A percentile compares a stretch with the other conserved stretches of the same genome.
These are phyloP conservation scores for button mushroom (Agaricus bisporus) DNA, from an alignment of 768 basidiomycete genomes.

Conservation along the genomic window DNA sequence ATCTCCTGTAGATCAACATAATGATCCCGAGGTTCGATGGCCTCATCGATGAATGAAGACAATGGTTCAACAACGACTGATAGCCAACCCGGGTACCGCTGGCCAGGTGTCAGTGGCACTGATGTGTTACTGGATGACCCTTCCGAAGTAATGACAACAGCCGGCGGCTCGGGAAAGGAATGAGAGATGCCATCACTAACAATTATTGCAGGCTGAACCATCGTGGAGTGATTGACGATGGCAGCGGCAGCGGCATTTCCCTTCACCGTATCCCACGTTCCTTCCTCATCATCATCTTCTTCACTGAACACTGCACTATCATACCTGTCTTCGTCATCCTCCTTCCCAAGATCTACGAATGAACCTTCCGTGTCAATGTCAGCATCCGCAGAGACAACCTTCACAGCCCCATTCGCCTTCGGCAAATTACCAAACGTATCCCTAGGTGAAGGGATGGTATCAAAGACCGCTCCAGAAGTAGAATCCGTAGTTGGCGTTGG, in stretches of 20 bases:
- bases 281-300: slow-evolving; percentile 16
- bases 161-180: slow-evolving; percentile 1
- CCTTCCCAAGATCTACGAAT: slow-evolving; percentile 7
- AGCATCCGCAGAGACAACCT: background rate
- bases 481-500: slow-evolving; percentile 31
- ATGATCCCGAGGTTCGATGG: slow-evolving; percentile 53
- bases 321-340: slow-evolving; percentile 16
- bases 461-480: slow-evolving; percentile 10
- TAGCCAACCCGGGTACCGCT: slow-evolving; percentile 58
- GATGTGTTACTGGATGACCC: slow-evolving; percentile 9
- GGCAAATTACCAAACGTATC: slow-evolving; percentile 33
- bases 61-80: slow-evolving; percentile 53
- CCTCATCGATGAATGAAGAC: slow-evolving; percentile 57
- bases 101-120: slow-evolving; percentile 37
- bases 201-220: slow-evolving; percentile 26
- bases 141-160: slow-evolving; percentile 21
- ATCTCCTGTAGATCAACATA: slow-evolving; percentile 72
- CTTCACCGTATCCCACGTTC: slow-evolving; percentile 12
- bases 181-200: slow-evolving; percentile 21
- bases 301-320: slow-evolving; percentile 13
- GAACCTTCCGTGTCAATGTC: background rate
- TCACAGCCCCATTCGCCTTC: slow-evolving; percentile 11
- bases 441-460: slow-evolving; percentile 20
- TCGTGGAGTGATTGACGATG: slow-evolving; percentile 18
- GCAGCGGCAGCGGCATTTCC: slow-evolving; percentile 21